These are phyloP conservation scores for Scheffersomyces insectosa DNA, from an alignment of 1,139 yeast species.

Conservation along the genomic window DNA sequence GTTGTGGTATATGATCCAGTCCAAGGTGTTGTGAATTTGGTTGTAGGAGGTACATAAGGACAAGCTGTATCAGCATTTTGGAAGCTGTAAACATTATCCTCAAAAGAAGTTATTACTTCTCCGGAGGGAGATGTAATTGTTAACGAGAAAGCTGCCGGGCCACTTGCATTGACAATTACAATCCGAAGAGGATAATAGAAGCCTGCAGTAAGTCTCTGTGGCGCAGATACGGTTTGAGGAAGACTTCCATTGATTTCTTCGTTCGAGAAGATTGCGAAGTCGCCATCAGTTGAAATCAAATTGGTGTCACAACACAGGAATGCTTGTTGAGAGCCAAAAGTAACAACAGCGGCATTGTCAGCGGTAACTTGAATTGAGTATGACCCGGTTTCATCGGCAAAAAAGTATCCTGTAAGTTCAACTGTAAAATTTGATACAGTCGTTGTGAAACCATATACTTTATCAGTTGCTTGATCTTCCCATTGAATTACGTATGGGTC, in stretches of 20 bases:
- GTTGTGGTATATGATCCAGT: not conserved
- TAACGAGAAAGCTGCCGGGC: not conserved
- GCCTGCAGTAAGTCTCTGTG: conserved; percentile 1
- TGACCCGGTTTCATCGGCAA: conserved; percentile 6
- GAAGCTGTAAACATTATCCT: not conserved
- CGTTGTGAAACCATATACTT: not conserved
- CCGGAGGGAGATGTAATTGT: not conserved
- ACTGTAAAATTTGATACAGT: not conserved
- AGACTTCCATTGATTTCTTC: not conserved
- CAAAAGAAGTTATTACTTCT: not conserved
- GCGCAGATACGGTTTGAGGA: not conserved
- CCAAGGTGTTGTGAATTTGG: not conserved
- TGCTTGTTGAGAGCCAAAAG: conserved; percentile 6
- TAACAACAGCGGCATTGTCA: conserved; percentile 5
- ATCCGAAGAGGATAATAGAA: conserved; percentile 3
- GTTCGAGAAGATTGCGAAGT: not conserved
- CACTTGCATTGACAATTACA: not conserved
- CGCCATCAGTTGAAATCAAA: not conserved
- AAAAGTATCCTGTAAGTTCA: conserved; percentile 7
- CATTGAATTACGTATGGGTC: not conserved
- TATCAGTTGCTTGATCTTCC: not conserved
- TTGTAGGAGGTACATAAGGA: not conserved
- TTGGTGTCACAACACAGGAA: conserved; percentile 5
- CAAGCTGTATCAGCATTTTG: not conserved
- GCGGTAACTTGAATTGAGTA: conserved; percentile 2